Percentiles rank a stretch among this genome's conserved stretches.
Evolutionary conservation across 2,329 filamentous ascomycete genomes (phyloP).

Genomic region (Fusarium camptoceras): DNA sequence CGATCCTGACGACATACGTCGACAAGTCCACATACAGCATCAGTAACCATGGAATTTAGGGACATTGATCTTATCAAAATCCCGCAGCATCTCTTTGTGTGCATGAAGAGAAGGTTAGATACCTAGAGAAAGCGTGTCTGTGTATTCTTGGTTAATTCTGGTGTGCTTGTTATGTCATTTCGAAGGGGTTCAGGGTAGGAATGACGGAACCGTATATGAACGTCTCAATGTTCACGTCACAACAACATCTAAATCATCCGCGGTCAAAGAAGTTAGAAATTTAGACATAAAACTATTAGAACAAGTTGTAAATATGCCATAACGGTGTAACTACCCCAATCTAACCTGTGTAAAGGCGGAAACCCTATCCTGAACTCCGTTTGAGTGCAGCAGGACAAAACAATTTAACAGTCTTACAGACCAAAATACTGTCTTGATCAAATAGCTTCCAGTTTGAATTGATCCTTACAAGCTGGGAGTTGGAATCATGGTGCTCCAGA

Average conservation of each 20-base stretch:
- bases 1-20: neutral
- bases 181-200: neutral
- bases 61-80: neutral
- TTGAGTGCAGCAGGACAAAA: neutral
- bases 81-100: fast-evolving
- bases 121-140: neutral
- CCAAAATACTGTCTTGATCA: neutral
- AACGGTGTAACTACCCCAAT: neutral
- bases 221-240: neutral
- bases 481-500: neutral
- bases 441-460: neutral
- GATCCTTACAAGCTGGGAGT: neutral
- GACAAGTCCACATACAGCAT: neutral
- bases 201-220: neutral
- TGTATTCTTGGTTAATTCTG: neutral
- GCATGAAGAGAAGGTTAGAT: fast-evolving
- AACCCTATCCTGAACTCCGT: neutral
- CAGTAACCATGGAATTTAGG: neutral
- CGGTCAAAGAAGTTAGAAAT: neutral
- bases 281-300: neutral
- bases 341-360: neutral
- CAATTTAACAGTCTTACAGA: neutral
- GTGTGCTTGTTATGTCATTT: neutral
- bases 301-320: neutral
- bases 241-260: neutral